Base-by-base conservation (phyloP, 2,329 filamentous ascomycete species). In the Cladosporium sp. region DNA sequence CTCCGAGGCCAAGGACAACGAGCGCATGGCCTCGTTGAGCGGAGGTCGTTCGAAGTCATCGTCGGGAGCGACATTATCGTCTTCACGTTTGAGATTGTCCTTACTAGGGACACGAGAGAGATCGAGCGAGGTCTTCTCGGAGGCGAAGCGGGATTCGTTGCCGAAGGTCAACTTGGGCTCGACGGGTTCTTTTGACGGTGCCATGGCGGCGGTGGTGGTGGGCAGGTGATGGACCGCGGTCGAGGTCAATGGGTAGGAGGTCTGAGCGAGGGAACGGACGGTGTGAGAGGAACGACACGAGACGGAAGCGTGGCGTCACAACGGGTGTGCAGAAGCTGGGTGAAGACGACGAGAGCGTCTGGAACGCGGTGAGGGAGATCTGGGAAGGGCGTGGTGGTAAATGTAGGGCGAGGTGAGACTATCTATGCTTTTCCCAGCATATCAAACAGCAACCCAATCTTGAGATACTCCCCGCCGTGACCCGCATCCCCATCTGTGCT, bases 321-420 rank as follows among this genome's bases (percentile, higher is more conserved):
- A 43, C 39, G 39, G 38, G 25, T 22, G 38, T 55, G 51, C 38
- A 43, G 51, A 45, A 20, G 28, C 25, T 12, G 34, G 51, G 28
- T 36, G 39, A 43, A 22, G 51, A 47, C 20, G n/a, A 22, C 25
- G 39, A 36, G 17, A 17, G 40, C 14, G 28, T 36, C 38, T 39
- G 36, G 49, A 51, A 34, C 30, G 36, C 36, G 36, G 51, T 37
- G 25, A 14, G 25, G 39, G 51, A 30, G 25, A 54, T 40, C 12
- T 28, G n/a, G 51, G 36, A 20, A 40, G 22, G 37, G 39, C 20
- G 37, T 19, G 37, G 9, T 19, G 22, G 39, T 20, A 51, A 51
- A 38, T 14, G n/a, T 19, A 51, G 54, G 54, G 54, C 54, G 54
- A 56, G 42, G 34, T 56, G 54, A 49, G 54, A 56, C 54, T 56